Conservation (phyloP, 2,329 filamentous ascomycete genomes). For the Talaromyces sp. region DNA sequence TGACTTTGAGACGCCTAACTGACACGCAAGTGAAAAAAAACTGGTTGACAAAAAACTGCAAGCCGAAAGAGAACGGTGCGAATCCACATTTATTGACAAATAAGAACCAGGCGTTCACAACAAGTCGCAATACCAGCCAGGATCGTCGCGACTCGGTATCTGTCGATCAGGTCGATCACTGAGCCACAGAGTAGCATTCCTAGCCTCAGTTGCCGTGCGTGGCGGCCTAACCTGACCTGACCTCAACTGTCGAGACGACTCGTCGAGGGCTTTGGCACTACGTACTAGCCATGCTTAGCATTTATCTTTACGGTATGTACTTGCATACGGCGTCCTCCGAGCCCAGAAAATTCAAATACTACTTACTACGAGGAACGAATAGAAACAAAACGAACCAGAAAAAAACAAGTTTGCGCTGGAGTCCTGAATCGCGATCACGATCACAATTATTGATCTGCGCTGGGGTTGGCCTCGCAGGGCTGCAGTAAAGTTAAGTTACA, state of each 20-base stretch:
- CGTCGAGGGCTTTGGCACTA: neutral
- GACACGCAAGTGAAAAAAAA: too few relatives aligned
- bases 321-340: neutral
- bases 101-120: neutral
- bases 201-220: neutral
- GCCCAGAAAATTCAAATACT: too few relatives aligned
- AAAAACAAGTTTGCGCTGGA: neutral
- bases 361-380: neutral
- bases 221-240: neutral
- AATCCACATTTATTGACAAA: neutral
- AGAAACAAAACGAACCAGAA: neutral
- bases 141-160: neutral
- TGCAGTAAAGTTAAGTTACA: neutral
- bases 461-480: neutral
- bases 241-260: too few relatives aligned
- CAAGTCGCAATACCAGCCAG: neutral
- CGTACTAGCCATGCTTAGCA: neutral
- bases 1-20: neutral
- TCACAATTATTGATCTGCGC: neutral
- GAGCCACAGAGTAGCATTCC: neutral
- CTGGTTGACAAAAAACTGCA: neutral
- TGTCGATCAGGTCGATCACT: neutral
- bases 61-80: too few relatives aligned
- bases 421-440: neutral
- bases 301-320: neutral